phyloP scores from a whole-genome alignment of 169 alveolate genomes.

The Haemoproteus tartakovskyi region DNA sequence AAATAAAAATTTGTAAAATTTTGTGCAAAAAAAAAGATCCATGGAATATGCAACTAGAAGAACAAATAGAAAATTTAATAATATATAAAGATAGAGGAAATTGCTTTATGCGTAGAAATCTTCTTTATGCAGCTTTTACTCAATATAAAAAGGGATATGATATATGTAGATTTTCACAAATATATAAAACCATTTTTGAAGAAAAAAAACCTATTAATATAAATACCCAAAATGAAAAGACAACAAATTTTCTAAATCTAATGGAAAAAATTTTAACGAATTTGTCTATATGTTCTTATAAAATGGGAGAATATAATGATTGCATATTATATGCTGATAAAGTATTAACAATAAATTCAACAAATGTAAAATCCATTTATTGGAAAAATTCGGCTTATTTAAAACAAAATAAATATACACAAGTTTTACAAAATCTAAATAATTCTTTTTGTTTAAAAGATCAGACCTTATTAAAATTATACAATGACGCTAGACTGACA shows the following conservation, averaged over 20 bases:
- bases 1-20: conserved; percentile 56
- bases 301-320: conserved; percentile 34
- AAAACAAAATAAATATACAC: conserved; percentile 37
- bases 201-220: conserved; percentile 24
- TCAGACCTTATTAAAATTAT: conserved; percentile 17
- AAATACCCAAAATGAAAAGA: not conserved
- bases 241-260: too few relatives aligned
- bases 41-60: conserved; percentile 56
- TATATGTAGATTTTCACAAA: conserved; percentile 42
- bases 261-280: conserved; percentile 52
- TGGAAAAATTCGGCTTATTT: conserved; percentile 63
- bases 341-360: conserved; percentile 32
- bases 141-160: conserved; percentile 61
- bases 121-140: conserved; percentile 39
- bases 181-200: conserved; percentile 44
- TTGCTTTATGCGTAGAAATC: conserved; percentile 17
- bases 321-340: conserved; percentile 48
- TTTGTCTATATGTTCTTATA: conserved; percentile 37
- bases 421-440: conserved; percentile 51
- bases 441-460: conserved; percentile 54
- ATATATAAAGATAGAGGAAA: conserved; percentile 52
- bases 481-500: conserved; percentile 37
- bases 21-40: conserved; percentile 64
- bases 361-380: conserved; percentile 46
- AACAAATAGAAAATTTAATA: conserved; percentile 49